A percentile compares a stretch with the other conserved stretches of the same genome.
phyloP scores from a whole-genome alignment of 1,284 basidiomycete species.

The Stygiomarasmius scandens region DNA sequence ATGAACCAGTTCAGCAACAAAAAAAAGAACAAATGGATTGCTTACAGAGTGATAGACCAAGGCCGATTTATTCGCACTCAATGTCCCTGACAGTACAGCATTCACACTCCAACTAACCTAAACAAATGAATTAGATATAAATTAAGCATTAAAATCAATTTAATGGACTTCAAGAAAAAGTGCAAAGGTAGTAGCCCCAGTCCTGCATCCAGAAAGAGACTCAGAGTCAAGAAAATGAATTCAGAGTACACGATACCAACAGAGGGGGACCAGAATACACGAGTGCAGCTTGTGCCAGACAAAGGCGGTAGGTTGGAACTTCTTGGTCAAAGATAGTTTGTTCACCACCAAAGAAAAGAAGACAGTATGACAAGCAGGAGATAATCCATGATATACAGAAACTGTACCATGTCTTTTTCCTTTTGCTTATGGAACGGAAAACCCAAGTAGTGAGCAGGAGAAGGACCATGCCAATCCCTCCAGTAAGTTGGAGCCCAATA shows the following conservation, averaged over 20 bases:
- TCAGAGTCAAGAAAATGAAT: not conserved
- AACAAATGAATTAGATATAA: too few species aligned
- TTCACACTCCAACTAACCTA: not conserved
- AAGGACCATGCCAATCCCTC: too few species aligned
- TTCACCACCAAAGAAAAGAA: constrained; percentile 7
- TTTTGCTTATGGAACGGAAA: too few species aligned
- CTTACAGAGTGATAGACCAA: too few species aligned
- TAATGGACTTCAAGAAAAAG: not conserved
- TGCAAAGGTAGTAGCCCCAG: constrained; percentile 3
- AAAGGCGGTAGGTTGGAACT: constrained; percentile 1
- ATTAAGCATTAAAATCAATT: too few species aligned
- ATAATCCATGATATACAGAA: constrained; percentile 12
- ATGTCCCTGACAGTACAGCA: not conserved
- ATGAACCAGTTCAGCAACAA: too few species aligned
- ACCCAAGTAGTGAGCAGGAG: too few species aligned
- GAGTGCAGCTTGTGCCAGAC: constrained; percentile 8
- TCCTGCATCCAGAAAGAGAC: too few species aligned
- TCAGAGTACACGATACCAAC: not conserved
- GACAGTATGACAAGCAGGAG: constrained; percentile 3
- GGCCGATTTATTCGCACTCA: not conserved
- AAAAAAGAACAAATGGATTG: too few species aligned
- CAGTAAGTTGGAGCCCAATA: too few species aligned
- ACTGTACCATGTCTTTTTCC: constrained; percentile 4
- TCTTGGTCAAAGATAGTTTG: not conserved
- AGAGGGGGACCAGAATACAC: constrained; percentile 10